Evolutionary conservation across 352 stramenopile species (phyloP).

Genomic region (Elongisporangium senticosum): DNA sequence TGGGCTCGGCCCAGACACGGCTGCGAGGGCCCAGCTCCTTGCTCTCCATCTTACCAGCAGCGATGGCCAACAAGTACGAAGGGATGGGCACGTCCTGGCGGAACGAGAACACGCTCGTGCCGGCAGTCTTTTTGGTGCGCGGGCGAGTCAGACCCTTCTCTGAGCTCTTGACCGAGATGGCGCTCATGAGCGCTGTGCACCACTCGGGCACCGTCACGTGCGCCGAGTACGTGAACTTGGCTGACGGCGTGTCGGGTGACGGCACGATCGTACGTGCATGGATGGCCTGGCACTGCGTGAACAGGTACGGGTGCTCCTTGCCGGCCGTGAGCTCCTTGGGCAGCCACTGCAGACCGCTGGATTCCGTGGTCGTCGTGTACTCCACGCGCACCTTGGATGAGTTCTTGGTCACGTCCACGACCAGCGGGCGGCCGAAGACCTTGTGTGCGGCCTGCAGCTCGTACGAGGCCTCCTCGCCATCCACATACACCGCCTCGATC

Average conservation of each 20-base stretch:
- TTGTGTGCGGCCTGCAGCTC: constrained; percentile 26
- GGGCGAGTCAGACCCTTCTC: neutral
- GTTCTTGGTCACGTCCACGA: constrained; percentile 34
- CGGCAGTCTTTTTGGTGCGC: constrained; percentile 2
- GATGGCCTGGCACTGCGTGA: constrained; percentile 94
- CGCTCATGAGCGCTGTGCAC: constrained; percentile 93
- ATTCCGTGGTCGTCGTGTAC: constrained; percentile 71
- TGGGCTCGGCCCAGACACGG: constrained; percentile 93
- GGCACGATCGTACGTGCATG: constrained; percentile 93
- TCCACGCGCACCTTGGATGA: constrained; percentile 61
- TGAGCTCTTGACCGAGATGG: constrained; percentile 36
- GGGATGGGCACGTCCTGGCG: constrained; percentile 91
- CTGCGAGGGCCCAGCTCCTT: constrained; percentile 83
- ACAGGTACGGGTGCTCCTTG: constrained; percentile 93
- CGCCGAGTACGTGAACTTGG: constrained; percentile 94
- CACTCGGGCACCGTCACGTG: constrained; percentile 86
- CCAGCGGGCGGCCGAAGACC: constrained; percentile 66
- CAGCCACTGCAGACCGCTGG: constrained; percentile 88
- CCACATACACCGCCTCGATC: constrained; percentile 52
- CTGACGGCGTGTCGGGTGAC: constrained; percentile 91
- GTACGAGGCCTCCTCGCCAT: constrained; percentile 31
- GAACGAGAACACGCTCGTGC: constrained; percentile 63
- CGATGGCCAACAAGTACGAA: constrained; percentile 95
- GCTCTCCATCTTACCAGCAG: constrained; percentile 86
- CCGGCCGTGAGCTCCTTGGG: constrained; percentile 90